Evolutionary conservation across 345 rosid species (phyloP).

Genomic region (Rubroshorea leprosula): DNA sequence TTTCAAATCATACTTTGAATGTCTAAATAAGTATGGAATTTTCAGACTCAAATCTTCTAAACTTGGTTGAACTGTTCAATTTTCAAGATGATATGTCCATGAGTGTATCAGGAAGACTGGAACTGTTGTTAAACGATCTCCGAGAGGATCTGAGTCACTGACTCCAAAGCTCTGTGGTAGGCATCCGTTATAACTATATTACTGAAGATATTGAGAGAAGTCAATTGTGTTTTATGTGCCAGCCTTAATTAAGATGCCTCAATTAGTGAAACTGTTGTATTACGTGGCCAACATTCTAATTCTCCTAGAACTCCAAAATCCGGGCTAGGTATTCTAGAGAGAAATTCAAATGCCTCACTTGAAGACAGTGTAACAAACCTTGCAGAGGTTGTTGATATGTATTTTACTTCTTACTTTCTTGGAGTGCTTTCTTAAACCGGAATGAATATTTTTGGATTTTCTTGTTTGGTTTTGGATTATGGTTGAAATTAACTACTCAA

Average conservation of each 20-base stretch:
- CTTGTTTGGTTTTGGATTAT: slow-evolving; percentile 8
- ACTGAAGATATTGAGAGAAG: neutral
- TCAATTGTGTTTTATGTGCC: slow-evolving; percentile 9
- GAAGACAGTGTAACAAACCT: slow-evolving; percentile 92
- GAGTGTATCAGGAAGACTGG: no score
- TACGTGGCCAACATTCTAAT: slow-evolving; percentile 73
- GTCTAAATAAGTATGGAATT: no score
- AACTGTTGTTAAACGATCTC: slow-evolving; percentile 81
- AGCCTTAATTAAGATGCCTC: slow-evolving; percentile 68
- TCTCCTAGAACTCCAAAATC: slow-evolving; percentile 91
- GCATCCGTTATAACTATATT: slow-evolving; percentile 8
- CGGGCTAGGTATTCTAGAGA: slow-evolving; percentile 76
- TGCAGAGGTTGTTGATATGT: no score
- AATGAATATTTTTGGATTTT: neutral
- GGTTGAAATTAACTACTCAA: neutral
- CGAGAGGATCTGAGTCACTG: slow-evolving; percentile 54
- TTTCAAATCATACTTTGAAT: neutral
- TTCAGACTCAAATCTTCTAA: neutral
- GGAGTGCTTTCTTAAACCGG: no score
- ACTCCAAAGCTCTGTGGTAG: slow-evolving; percentile 62
- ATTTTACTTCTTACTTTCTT: no score
- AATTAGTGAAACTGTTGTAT: slow-evolving; percentile 85
- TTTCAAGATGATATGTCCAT: slow-evolving; percentile 66
- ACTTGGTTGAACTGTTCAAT: slow-evolving; percentile 21
- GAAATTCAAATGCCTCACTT: no score